phyloP scores from a whole-genome alignment of 2,329 filamentous ascomycete genomes.

The Alternaria conjuncta region DNA sequence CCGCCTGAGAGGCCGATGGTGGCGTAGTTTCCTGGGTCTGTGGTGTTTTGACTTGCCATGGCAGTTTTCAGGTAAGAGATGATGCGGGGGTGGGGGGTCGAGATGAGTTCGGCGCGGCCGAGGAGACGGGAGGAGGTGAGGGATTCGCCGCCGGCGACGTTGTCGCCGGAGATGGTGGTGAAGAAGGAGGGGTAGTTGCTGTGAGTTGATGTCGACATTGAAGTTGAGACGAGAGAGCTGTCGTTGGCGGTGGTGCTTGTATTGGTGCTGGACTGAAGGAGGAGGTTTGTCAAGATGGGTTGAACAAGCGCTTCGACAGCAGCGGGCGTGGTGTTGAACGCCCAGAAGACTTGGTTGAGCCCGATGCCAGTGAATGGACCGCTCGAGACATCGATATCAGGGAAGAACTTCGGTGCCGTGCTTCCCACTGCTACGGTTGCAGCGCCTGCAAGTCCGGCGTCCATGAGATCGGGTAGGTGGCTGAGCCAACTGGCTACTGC shows the following conservation, averaged over 20 bases:
- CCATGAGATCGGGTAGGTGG: neutral
- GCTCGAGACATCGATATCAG: neutral
- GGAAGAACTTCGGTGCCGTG: neutral
- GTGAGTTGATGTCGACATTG: neutral
- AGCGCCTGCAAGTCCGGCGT: neutral
- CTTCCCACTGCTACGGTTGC: neutral
- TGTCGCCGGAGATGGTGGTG: conserved; percentile 20
- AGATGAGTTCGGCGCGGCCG: conserved; percentile 26
- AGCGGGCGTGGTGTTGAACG: conserved; percentile 27
- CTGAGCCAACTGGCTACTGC: neutral
- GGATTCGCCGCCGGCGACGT: conserved; percentile 29
- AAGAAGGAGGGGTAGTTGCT: conserved; percentile 23
- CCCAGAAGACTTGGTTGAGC: conserved; percentile 25
- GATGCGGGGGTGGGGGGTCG: conserved; percentile 4
- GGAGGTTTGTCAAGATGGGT: neutral
- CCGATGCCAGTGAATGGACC: conserved; percentile 13
- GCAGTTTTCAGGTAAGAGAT: conserved; percentile 18
- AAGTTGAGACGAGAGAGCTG: neutral
- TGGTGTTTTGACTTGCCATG: conserved; percentile 23
- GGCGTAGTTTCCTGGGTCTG: conserved; percentile 23
- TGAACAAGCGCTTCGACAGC: conserved; percentile 21
- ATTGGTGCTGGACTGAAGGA: neutral
- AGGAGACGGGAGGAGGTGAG: conserved; percentile 39
- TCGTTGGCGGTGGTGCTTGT: neutral
- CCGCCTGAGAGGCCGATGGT: conserved; percentile 39